phyloP scores from a whole-genome alignment of 2,329 filamentous ascomycete species.

The Bisporella sp. region DNA sequence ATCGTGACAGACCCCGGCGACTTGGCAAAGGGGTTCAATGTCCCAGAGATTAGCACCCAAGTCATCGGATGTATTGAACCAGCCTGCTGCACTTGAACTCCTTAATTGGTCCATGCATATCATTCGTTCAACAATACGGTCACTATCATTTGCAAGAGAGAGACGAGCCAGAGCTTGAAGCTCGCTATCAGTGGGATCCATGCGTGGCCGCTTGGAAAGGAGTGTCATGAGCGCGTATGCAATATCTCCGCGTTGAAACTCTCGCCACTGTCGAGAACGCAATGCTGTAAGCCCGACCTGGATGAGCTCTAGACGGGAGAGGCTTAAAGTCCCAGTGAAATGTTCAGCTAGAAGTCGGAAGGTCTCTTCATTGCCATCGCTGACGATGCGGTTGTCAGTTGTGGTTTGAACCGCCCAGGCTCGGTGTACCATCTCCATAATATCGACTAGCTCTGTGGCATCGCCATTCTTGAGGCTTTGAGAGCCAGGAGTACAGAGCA shows the following conservation, averaged over 20 bases:
- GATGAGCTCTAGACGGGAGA: background rate
- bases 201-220: constrained; percentile 21
- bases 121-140: constrained; percentile 27
- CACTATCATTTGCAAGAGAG: constrained; percentile 27
- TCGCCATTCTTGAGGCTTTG: too few species aligned
- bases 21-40: constrained; percentile 26
- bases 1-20: constrained; percentile 27
- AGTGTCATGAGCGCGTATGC: constrained; percentile 29
- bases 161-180: constrained; percentile 28
- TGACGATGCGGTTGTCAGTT: too few species aligned
- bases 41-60: constrained; percentile 27
- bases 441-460: too few species aligned
- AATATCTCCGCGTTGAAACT: constrained; percentile 19
- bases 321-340: background rate
- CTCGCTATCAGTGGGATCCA: constrained; percentile 19
- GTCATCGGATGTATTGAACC: constrained; percentile 20
- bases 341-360: background rate
- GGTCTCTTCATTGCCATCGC: too few species aligned
- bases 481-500: too few species aligned
- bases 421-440: too few species aligned
- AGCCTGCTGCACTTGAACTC: constrained; percentile 1
- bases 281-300: background rate
- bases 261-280: background rate
- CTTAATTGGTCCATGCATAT: constrained; percentile 12
- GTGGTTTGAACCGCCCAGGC: too few species aligned